Conservation (phyloP, 1,139 yeast genomes). For the Yamadazyma membranifaciens region DNA sequence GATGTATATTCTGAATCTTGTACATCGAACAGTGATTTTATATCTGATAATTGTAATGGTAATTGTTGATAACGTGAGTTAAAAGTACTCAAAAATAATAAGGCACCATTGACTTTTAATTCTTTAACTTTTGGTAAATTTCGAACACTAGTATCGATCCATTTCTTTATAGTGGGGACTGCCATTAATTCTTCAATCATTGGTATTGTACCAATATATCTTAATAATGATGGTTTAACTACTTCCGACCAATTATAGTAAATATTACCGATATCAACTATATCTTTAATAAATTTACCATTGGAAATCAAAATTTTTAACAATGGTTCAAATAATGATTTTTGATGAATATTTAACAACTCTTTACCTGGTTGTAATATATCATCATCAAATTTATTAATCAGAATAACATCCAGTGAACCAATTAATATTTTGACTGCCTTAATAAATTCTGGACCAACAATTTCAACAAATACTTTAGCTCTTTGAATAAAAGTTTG, state of each 20-base stretch:
- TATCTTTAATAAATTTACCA: slow-evolving; percentile 64
- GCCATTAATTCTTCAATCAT: slow-evolving; percentile 32
- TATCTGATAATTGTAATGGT: slow-evolving; percentile 64
- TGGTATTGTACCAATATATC: slow-evolving; percentile 53
- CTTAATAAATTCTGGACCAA: slow-evolving; percentile 44
- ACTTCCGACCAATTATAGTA: slow-evolving; percentile 64
- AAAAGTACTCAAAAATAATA: slow-evolving; percentile 72
- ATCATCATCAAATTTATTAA: slow-evolving; percentile 54
- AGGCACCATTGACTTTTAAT: slow-evolving; percentile 52
- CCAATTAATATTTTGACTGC: slow-evolving; percentile 49
- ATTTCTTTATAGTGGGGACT: slow-evolving; percentile 49
- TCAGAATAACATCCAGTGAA: slow-evolving; percentile 25
- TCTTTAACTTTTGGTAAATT: slow-evolving; percentile 40
- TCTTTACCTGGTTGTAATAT: slow-evolving; percentile 63
- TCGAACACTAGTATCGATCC: slow-evolving; percentile 48
- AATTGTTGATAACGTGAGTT: slow-evolving; percentile 72
- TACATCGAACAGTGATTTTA: slow-evolving; percentile 45
- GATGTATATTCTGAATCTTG: slow-evolving; percentile 57
- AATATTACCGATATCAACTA: slow-evolving; percentile 55
- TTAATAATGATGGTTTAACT: slow-evolving; percentile 50
- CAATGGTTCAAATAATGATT: slow-evolving; percentile 54
- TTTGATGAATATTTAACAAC: slow-evolving; percentile 59
- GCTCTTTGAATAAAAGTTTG: slow-evolving; percentile 74
- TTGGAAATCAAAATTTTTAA: slow-evolving; percentile 41
- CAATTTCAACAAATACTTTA: slow-evolving; percentile 55